Conservation (phyloP, 2,329 filamentous ascomycete species). For the Talaromyces islandicus region DNA sequence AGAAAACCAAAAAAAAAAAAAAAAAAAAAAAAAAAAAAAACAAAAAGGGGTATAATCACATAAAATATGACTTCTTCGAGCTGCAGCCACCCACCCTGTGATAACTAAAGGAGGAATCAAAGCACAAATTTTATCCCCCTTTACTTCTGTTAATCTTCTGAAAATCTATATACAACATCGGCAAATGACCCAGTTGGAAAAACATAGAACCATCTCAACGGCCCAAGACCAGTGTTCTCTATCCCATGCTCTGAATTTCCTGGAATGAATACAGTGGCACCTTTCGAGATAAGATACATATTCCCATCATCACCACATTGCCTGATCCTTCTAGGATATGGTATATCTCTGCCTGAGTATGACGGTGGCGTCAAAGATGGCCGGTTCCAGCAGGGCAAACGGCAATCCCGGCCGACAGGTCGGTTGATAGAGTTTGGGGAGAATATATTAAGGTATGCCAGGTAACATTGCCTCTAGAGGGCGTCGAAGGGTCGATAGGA, state of each 20-base stretch:
- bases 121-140: background rate
- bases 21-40: too few species aligned
- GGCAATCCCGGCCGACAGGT: background rate
- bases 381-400: background rate
- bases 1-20: too few species aligned
- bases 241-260: background rate
- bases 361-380: background rate
- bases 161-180: background rate
- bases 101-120: background rate
- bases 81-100: too few species aligned
- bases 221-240: background rate
- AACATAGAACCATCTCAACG: background rate
- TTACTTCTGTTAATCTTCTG: background rate
- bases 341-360: background rate
- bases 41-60: background rate
- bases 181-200: background rate
- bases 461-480: background rate
- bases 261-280: background rate
- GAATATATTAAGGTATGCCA: background rate
- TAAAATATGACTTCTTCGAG: background rate
- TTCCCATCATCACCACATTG: background rate
- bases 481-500: background rate
- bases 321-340: background rate
- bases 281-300: background rate
- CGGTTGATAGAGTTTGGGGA: background rate